These are phyloP conservation scores for Cercis canadensis DNA, from an alignment of 306 rosid species.

Conservation along the genomic window DNA sequence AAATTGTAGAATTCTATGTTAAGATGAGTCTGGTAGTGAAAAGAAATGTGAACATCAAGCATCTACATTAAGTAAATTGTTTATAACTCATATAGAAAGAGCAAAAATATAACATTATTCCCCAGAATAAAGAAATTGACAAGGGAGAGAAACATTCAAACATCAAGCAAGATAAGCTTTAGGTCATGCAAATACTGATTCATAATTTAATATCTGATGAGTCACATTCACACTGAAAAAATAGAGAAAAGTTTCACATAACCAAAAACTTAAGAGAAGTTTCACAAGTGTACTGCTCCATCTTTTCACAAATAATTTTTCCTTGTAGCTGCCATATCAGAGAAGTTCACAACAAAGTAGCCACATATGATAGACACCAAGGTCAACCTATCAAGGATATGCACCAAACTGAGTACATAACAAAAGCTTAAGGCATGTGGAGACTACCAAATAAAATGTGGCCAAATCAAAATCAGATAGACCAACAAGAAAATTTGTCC, in stretches of 20 bases:
- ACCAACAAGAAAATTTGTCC: constrained; percentile 6
- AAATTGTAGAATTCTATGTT: neutral
- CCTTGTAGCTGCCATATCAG: neutral
- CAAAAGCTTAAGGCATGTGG: neutral
- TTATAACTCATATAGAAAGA: neutral
- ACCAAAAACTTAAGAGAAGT: neutral
- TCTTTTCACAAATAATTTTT: neutral
- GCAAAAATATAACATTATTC: neutral
- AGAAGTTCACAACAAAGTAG: constrained; percentile 14
- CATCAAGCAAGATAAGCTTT: neutral
- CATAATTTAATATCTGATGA: constrained; percentile 8
- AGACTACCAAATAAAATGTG: neutral
- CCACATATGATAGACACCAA: constrained; percentile 9
- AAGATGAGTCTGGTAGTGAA: neutral
- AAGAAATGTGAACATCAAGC: no score
- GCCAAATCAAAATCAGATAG: neutral
- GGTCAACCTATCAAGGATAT: neutral
- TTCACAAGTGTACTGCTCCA: neutral
- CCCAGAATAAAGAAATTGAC: constrained; percentile 11
- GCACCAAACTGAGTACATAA: constrained; percentile 5
- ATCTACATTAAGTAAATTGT: neutral
- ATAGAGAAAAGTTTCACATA: neutral
- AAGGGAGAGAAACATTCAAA: neutral
- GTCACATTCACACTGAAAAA: constrained; percentile 7
- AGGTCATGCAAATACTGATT: neutral